These are phyloP conservation scores for Hermanozyma aechmeae DNA, from an alignment of 805 yeast species.

Conservation along the genomic window DNA sequence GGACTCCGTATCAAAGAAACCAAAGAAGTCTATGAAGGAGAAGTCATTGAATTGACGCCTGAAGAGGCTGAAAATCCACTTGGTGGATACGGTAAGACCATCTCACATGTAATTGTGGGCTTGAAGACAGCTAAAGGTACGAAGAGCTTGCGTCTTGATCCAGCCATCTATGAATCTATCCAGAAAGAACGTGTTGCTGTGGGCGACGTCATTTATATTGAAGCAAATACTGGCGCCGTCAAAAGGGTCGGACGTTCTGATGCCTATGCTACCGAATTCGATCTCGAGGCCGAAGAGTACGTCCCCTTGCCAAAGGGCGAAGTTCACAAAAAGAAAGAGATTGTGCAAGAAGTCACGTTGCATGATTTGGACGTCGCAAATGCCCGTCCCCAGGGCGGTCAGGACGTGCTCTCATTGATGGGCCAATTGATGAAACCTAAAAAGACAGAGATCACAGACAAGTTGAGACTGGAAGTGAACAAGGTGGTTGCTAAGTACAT, in stretches of 20 bases:
- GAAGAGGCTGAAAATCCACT: conserved; percentile 95
- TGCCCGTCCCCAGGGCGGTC: conserved; percentile 95
- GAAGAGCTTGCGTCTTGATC: conserved; percentile 82
- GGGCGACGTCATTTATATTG: conserved; percentile 96
- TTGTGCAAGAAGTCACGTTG: conserved; percentile 92
- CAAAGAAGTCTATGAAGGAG: conserved; percentile 97
- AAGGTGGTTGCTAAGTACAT: conserved; percentile 93
- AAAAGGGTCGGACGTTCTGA: conserved; percentile 98
- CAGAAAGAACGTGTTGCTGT: conserved; percentile 90
- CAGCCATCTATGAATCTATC: conserved; percentile 84
- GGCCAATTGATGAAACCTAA: conserved; percentile 93
- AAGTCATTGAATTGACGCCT: conserved; percentile 90
- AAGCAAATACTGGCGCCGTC: conserved; percentile 95
- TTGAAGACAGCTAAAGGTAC: conserved; percentile 88
- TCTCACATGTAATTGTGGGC: conserved; percentile 89
- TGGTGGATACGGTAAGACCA: conserved; percentile 97
- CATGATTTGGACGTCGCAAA: conserved; percentile 96
- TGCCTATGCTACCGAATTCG: conserved; percentile 97
- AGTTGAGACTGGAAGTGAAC: conserved; percentile 86
- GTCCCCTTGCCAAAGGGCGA: conserved; percentile 99
- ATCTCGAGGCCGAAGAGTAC: conserved; percentile 96
- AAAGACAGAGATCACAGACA: conserved; percentile 95
- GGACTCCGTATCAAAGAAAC: conserved; percentile 95
- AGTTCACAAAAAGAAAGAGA: conserved; percentile 95
- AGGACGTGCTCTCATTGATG: conserved; percentile 92